Conservation (phyloP, 176 grass and related monocot species). For the Oryza glumipatula region DNA sequence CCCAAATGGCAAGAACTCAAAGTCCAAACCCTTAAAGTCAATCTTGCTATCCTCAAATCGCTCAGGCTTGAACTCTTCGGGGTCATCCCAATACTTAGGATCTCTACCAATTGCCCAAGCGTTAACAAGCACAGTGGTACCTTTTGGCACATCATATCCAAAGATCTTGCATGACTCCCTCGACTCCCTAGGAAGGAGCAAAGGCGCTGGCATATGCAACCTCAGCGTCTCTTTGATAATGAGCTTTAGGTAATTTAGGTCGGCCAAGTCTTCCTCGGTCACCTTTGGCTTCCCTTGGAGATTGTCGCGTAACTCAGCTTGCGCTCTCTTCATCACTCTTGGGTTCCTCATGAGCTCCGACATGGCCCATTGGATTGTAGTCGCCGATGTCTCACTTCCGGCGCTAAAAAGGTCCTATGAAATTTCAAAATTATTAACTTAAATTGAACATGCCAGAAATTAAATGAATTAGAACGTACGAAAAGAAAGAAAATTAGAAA, state of each 20-base stretch:
- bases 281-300: background rate
- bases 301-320: background rate
- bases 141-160: conserved; percentile 18
- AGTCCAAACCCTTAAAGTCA: conserved; percentile 34
- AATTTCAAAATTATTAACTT: background rate
- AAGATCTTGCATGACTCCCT: conserved; percentile 8
- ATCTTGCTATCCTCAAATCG: background rate
- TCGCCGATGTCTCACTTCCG: conserved; percentile 22
- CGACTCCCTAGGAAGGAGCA: conserved; percentile 27
- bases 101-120: conserved; percentile 30
- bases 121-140: conserved; percentile 21
- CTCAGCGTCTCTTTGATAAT: conserved; percentile 23
- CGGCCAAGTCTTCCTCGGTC: background rate
- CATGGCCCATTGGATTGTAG: conserved; percentile 27
- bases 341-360: conserved; percentile 34
- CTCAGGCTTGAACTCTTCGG: conserved; percentile 30
- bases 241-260: conserved; percentile 11
- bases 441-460: background rate
- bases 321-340: conserved; percentile 14
- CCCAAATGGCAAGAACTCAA: conserved; percentile 29
- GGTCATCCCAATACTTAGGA: conserved; percentile 1
- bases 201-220: background rate
- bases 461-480: background rate
- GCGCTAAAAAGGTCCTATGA: conserved; percentile 22
- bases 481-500: too few species aligned